These are phyloP conservation scores for Lunularia cruciata DNA, from an alignment of 225 moss, liverwort and hornwort species.

Conservation along the genomic window DNA sequence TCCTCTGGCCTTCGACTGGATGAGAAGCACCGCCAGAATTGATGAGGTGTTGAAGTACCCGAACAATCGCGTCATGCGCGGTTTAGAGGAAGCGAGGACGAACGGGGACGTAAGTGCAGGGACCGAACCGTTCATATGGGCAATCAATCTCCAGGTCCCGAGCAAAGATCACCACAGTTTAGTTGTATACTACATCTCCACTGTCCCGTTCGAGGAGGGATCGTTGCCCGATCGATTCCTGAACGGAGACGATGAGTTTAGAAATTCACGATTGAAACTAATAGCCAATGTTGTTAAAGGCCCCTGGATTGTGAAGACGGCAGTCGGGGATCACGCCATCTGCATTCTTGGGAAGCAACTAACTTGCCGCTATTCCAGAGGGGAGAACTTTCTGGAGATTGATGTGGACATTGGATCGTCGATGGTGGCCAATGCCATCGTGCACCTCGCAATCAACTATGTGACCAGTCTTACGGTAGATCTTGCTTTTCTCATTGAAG, in stretches of 20 bases:
- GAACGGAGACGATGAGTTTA: constrained; percentile 72
- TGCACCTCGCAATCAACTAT: constrained; percentile 77
- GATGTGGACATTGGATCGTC: constrained; percentile 93
- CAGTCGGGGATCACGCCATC: constrained; percentile 86
- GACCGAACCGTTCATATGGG: constrained; percentile 63
- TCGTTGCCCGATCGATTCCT: constrained; percentile 64
- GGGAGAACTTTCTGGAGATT: constrained; percentile 72
- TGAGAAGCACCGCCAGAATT: constrained; percentile 60
- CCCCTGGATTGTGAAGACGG: constrained; percentile 89
- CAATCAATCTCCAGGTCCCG: constrained; percentile 79
- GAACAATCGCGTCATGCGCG: constrained; percentile 55
- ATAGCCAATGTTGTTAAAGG: constrained; percentile 83
- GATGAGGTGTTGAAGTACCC: constrained; percentile 62
- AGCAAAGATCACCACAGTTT: constrained; percentile 73
- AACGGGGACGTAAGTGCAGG: constrained; percentile 20
- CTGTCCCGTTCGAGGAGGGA: constrained; percentile 48
- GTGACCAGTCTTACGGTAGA: constrained; percentile 69
- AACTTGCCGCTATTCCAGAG: constrained; percentile 69
- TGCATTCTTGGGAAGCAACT: constrained; percentile 86
- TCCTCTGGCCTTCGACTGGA: constrained; percentile 80
- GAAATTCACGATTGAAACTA: constrained; percentile 74
- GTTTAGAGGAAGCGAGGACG: constrained; percentile 49
- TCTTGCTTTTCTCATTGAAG: constrained; percentile 81
- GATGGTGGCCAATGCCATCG: constrained; percentile 79
- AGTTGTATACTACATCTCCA: constrained; percentile 63